Base-by-base conservation (phyloP, 768 basidiomycete genomes). In the Boletellus sp. region DNA sequence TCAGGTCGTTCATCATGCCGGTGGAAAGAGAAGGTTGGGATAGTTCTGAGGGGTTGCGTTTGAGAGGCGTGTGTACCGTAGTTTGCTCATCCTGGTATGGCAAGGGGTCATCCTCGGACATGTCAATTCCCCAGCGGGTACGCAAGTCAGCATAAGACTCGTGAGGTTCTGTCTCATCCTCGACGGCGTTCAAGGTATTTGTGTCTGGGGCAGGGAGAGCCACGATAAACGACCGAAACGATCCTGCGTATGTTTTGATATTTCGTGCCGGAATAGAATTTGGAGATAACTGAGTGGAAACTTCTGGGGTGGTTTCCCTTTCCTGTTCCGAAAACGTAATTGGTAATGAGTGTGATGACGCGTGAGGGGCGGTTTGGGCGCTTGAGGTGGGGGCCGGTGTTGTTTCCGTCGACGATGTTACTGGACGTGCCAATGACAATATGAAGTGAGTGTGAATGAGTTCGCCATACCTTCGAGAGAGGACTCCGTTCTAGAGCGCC, bases 181-280 rank as follows among this genome's bases (percentile, higher is more conserved):
- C 80, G 8, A 75, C 70, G 20, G 56, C 42, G 19, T 62, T 61
- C 16, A 70, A 67, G 4, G 49, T 22, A 41, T 46, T 50, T 16
- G 57, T 43, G 67, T 54, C 60, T 42, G 65, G 55, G 56, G 61
- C 64, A 11, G 84, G 80, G 10, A 90, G 65, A 16, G 80, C 70
- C 10, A 87, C 77, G 15, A 91, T 78, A 67, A 88, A 91, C 4
- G 89, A 90, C n/a, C 89, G 86, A 20, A 85, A 87, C 51, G 75
- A 75, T 20, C 86, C 86, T 3, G 85, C 83, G 59, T 91, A 91
- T 3, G 88, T 91, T 35, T 79, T 77, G 3, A 80, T 74, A 39
- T 74, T 71, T 15, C 71, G 66, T 24, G 54, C 50, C n/a, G 62
- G 58, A 23, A 62, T 52, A 10, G 58, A 31, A 22, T 62, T 54